Base-by-base conservation (phyloP, 2,329 filamentous ascomycete genomes). In the Coniella vitis region DNA sequence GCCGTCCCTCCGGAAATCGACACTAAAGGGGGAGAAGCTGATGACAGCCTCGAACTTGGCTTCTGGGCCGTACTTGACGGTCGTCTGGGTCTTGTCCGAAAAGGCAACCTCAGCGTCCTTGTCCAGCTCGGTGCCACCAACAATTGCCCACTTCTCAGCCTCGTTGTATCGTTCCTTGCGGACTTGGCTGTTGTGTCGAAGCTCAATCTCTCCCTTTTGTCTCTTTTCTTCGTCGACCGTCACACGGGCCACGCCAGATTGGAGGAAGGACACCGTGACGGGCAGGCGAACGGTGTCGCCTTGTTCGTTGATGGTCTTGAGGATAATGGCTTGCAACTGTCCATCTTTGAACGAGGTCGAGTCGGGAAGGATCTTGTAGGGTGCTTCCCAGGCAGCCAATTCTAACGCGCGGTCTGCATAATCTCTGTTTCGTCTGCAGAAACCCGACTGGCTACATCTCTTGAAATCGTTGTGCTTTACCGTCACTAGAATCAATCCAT, bases 391-490 rank as follows among this genome's bases (percentile, higher is more conserved):
- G 22, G 75, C 73, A 8, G 79, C 75, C 52, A 80, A 82, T 48
- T 80, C 70, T 39, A 79, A 69, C 54, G 83, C 89, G 55, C 79
- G 73, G 68, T 97, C 90, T 63, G 93, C 93, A 64, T 87, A 90
- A 35, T 81, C 86, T 65, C 93, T 83, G 70, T 97, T 97, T 56
- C 93, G 87, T 65, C 90, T 93, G 71, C 93, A 98, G 73, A 98
- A 98, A 60, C 93, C 93, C 4, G 91, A 93, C 65, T 98, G 91
- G 57, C 86, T 73, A 72, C 93, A 98, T 60, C 86, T 95, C 65
- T 97, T 98, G 77, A 97, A 98, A 66, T 95, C 90, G 61, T 95
- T 83, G 64, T 95, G 86, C 71, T 98, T 98, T 45, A 98, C 93
- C 60, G 80, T 76, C 56, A 79, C 90, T 95, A 57, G 25, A 53